Base-by-base conservation (phyloP, 345 rosid genomes). In the Populus alba region DNA sequence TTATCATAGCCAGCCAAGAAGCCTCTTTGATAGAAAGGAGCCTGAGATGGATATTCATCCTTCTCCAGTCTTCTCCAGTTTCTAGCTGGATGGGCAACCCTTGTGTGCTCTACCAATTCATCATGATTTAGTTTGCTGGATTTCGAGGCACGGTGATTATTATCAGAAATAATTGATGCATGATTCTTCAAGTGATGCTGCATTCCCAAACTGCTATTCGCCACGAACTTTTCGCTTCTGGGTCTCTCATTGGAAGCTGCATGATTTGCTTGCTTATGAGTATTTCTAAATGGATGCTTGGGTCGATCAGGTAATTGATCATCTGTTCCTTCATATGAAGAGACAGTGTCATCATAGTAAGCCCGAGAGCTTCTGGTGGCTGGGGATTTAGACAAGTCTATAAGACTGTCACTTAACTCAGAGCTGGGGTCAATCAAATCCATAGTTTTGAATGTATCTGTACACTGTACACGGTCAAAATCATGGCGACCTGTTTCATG, bases 241-340 rank as follows among this genome's bases (percentile, higher is more conserved):
- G 57, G 31, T 77, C 79, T 73, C 77, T 83, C 87, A 85, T 78
- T 85, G 41, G 83, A 77, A 83, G 80, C 55, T 57, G 66, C 82
- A 77, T 80, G 75, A 69, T 79, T 79, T 37, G 71, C 70, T 43
- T 45, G 73, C 68, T 86, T 83, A 35, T 76, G 59, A 23, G 79
- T 78, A 76, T 73, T 81, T 75, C 82, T 85, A 22, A 69, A 77
- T 72, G 76, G 53, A 69, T 75, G 65, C 9, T 81, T 57, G 18
- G 79, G 77, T 61, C 80, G 81, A 70, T 81, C 80, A 47, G 80
- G 81, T 53, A 87, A 73, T 71, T 81, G 91, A 83, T 90, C 93
- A 83, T 87, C 95, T 3, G 79, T 73, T 70, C 83, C 90, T n/a
- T 88, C 94, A 80, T 70, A 86, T 1, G 97, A 95, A 79, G 99